phyloP scores from a whole-genome alignment of 352 stramenopile species.

The Stramenopiles sp. region DNA sequence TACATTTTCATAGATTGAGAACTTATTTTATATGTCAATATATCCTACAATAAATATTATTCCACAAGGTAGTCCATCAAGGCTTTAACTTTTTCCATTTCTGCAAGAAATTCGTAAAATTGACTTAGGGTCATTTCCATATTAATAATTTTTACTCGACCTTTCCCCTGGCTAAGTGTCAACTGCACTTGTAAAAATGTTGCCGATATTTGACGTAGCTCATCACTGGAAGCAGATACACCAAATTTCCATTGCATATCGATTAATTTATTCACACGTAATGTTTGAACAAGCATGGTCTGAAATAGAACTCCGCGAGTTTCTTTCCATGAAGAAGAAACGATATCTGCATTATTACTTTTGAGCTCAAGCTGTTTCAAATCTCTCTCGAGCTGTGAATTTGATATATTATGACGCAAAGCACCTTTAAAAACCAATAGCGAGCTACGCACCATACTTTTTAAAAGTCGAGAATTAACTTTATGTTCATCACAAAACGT shows the following conservation, averaged over 20 bases:
- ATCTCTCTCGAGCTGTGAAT: neutral
- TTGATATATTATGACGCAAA: neutral
- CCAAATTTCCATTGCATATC: slow-evolving; percentile 13
- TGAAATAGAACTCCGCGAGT: neutral
- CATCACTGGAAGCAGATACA: neutral
- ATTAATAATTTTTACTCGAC: neutral
- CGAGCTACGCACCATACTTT: neutral
- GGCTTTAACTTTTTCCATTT: slow-evolving; percentile 9
- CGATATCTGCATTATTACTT: neutral
- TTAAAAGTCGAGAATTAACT: too few species aligned
- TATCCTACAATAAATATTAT: neutral
- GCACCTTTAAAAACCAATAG: neutral
- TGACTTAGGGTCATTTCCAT: slow-evolving; percentile 12
- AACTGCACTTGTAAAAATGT: slow-evolving; percentile 10
- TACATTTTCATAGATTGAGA: slow-evolving; percentile 7
- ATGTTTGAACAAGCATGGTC: neutral
- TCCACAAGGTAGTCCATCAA: slow-evolving; percentile 2
- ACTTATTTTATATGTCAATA: neutral
- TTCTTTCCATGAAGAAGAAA: neutral
- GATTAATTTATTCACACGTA: slow-evolving; percentile 5
- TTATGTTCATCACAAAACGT: too few species aligned
- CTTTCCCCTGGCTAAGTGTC: slow-evolving; percentile 6
- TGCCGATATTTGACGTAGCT: neutral
- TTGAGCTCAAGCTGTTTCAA: neutral
- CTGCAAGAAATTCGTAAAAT: slow-evolving; percentile 13